phyloP scores from a whole-genome alignment of 306 rosid genomes.

The Cucumis cinereus region DNA sequence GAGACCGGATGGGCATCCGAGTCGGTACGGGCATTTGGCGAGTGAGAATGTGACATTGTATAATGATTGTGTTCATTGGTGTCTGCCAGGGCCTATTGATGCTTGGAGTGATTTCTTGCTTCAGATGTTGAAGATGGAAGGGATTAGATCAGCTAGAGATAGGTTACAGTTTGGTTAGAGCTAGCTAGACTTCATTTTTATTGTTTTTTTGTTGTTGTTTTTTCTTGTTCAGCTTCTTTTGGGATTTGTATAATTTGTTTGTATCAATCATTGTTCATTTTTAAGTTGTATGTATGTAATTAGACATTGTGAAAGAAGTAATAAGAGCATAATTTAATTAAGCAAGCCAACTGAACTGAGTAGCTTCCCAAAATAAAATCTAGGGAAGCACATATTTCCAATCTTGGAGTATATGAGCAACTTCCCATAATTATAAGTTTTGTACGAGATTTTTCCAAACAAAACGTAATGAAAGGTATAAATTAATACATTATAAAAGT shows the following conservation, averaged over 20 bases:
- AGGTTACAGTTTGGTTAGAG: conserved; percentile 19
- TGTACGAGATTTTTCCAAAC: too few species aligned
- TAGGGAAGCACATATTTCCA: too few species aligned
- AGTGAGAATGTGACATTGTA: conserved; percentile 55
- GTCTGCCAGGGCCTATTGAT: conserved; percentile 79
- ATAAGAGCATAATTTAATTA: background rate
- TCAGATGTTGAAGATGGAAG: conserved; percentile 72
- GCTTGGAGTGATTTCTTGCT: conserved; percentile 64
- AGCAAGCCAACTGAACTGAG: background rate
- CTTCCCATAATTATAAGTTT: too few species aligned
- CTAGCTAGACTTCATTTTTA: background rate
- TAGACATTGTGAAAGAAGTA: background rate
- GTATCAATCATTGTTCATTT: background rate
- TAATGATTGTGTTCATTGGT: conserved; percentile 93
- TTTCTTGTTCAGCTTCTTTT: background rate
- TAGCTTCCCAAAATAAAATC: too few species aligned
- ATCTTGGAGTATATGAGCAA: too few species aligned
- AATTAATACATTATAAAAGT: too few species aligned
- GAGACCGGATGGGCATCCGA: conserved; percentile 93
- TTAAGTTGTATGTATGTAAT: background rate
- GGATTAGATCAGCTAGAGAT: conserved; percentile 44
- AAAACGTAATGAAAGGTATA: too few species aligned
- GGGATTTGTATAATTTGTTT: background rate
- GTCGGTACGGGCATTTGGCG: conserved; percentile 70
- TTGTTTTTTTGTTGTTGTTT: background rate